Conservation (phyloP, 2,329 filamentous ascomycete genomes). For the Celoporthe dispersa region DNA sequence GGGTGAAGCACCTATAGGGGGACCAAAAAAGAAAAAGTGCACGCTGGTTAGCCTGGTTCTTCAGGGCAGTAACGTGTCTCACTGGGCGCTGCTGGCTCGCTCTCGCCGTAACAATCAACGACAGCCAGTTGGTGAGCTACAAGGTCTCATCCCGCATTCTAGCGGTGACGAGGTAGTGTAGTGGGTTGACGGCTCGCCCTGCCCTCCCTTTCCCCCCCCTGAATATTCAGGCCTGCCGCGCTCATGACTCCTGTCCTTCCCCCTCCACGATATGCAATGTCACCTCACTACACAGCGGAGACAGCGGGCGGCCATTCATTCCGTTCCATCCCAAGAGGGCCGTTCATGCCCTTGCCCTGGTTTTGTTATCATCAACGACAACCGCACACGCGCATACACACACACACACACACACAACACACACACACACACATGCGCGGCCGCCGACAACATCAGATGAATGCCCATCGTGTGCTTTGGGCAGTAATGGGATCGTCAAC, state of each 20-base stretch:
- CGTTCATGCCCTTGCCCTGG: not conserved
- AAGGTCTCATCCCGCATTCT: conserved; percentile 28
- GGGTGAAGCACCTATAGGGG: not conserved
- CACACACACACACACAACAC: not conserved
- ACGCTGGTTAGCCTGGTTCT: not conserved
- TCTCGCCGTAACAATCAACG: conserved; percentile 19
- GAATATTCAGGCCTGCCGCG: conserved; percentile 3
- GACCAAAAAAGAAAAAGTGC: not conserved
- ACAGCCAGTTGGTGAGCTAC: conserved; percentile 17
- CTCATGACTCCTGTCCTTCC: not conserved
- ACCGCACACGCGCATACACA: not conserved
- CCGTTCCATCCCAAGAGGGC: not conserved
- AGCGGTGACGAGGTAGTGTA: conserved; percentile 23
- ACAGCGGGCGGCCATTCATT: not conserved
- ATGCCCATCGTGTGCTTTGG: not conserved
- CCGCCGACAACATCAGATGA: not conserved
- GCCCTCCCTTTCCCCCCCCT: conserved; percentile 7
- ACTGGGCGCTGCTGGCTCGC: conserved; percentile 8
- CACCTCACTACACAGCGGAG: conserved; percentile 7
- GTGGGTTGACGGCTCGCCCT: not conserved
- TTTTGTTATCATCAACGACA: not conserved
- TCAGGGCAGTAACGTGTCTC: not conserved
- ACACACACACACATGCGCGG: not conserved
- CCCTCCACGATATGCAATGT: conserved; percentile 5
- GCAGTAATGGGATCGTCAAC: not conserved